Percentiles rank a stretch among this genome's conserved stretches.
Evolutionary conservation across 257 asterid species (phyloP).

Genomic region (Verbascum thapsus): DNA sequence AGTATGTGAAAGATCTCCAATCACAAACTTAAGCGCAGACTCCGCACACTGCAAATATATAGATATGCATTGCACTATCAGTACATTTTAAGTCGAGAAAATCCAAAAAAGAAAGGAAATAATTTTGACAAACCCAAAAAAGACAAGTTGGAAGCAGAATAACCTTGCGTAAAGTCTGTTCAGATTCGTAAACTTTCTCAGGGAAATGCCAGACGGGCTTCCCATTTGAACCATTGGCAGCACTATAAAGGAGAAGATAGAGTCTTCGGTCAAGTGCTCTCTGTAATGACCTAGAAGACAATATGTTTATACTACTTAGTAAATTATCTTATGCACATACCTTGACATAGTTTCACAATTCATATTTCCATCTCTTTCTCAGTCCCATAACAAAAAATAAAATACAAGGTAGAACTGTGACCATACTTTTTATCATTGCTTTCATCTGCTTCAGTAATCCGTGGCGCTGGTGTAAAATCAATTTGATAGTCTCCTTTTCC

Average conservation of each 20-base stretch:
- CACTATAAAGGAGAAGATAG: conserved; percentile 77
- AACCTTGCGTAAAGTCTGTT: conserved; percentile 80
- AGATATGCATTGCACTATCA: conserved; percentile 3
- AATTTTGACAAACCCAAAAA: conserved; percentile 4
- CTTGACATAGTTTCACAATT: too few species aligned
- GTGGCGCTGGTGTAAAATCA: conserved; percentile 80
- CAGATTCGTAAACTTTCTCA: conserved; percentile 76
- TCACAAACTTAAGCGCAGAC: conserved; percentile 74
- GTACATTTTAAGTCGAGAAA: not conserved
- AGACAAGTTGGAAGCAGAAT: conserved; percentile 15
- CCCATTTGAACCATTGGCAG: conserved; percentile 51
- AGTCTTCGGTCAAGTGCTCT: conserved; percentile 92
- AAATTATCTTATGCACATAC: too few species aligned
- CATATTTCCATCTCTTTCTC: too few species aligned
- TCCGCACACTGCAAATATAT: conserved; percentile 78
- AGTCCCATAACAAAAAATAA: too few species aligned
- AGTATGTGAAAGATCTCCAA: conserved; percentile 79
- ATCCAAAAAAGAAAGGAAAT: conserved; percentile 3
- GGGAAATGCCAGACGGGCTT: conserved; percentile 90
- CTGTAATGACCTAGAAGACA: conserved; percentile 68
- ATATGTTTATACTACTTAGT: conserved; percentile 14
- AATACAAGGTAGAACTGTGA: too few species aligned
- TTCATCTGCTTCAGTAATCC: conserved; percentile 80
- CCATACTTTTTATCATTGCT: conserved; percentile 63
- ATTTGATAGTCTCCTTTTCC: conserved; percentile 83